These are phyloP conservation scores for Cyclocybe aegerita DNA, from an alignment of 768 basidiomycete species.

Conservation along the genomic window DNA sequence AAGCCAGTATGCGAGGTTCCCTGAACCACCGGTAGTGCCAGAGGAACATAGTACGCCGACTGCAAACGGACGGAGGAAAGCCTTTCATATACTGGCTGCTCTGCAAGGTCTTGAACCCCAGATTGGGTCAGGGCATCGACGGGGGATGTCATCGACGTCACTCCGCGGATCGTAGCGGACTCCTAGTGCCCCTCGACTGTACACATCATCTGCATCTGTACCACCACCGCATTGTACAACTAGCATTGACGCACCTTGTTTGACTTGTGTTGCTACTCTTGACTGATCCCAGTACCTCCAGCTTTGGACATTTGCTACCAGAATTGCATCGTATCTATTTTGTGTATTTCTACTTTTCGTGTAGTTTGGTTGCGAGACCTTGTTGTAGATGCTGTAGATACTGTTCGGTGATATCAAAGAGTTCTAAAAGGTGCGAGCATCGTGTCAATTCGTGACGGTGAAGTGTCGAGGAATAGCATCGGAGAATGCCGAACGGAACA, in stretches of 20 bases:
- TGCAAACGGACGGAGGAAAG: constrained; percentile 58
- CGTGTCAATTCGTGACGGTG: too few species aligned
- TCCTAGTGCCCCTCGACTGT: constrained; percentile 7
- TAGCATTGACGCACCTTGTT: constrained; percentile 21
- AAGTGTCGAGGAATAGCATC: constrained; percentile 3
- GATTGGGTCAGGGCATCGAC: constrained; percentile 39
- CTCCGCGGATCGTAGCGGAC: constrained; percentile 42
- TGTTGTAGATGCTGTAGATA: constrained; percentile 11
- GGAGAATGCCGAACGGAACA: constrained; percentile 18
- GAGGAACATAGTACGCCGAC: constrained; percentile 52
- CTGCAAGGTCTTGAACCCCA: constrained; percentile 37
- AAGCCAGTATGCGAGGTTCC: constrained; percentile 69
- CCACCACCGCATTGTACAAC: constrained; percentile 26
- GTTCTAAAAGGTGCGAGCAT: too few species aligned
- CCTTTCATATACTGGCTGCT: constrained; percentile 67
- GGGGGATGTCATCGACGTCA: constrained; percentile 52
- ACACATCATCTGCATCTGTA: constrained; percentile 17
- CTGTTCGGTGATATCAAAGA: neutral
- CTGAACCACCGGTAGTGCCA: constrained; percentile 56
- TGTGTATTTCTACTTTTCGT: constrained; percentile 21
- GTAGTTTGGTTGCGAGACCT: constrained; percentile 4
- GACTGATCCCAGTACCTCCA: constrained; percentile 4
- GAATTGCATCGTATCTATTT: constrained; percentile 12
- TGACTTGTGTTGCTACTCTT: constrained; percentile 20
- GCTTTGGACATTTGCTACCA: constrained; percentile 8